phyloP scores from a whole-genome alignment of 139 green algal species.

The Asterochloris sp. region DNA sequence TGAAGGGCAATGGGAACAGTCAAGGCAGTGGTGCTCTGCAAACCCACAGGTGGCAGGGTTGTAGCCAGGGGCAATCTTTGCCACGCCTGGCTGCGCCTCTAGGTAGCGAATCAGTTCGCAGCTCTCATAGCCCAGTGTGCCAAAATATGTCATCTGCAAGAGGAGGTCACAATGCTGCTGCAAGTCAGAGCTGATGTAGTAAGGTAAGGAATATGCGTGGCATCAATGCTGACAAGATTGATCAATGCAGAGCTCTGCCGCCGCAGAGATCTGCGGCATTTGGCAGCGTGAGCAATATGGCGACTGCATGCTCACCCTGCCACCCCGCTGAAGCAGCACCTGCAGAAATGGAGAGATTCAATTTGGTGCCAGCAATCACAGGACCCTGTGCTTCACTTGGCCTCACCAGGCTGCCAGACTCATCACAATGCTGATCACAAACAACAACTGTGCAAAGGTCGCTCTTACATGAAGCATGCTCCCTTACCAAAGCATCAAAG shows the following conservation, averaged over 20 bases:
- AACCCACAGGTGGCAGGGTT: conserved; percentile 15
- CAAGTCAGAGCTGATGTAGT: background rate
- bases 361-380: no score
- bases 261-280: background rate
- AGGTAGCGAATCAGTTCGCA: conserved; percentile 65
- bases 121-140: conserved; percentile 61
- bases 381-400: no score
- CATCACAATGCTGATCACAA: background rate
- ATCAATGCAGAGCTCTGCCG: background rate
- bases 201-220: background rate
- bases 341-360: background rate
- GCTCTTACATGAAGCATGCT: no score
- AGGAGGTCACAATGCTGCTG: background rate
- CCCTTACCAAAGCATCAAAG: conserved; percentile 59
- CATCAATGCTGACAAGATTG: background rate
- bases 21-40: background rate
- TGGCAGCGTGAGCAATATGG: background rate
- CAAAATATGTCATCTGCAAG: conserved; percentile 74
- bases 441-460: conserved; percentile 26
- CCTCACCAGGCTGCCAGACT: no score
- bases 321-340: conserved; percentile 69
- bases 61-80: conserved; percentile 34
- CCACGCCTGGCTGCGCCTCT: conserved; percentile 35
- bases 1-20: no score
- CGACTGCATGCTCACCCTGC: conserved; percentile 20